A percentile compares a stretch with the other conserved stretches of the same genome.
phyloP scores from a whole-genome alignment of 768 basidiomycete species.

The Termitomyces sp. region DNA sequence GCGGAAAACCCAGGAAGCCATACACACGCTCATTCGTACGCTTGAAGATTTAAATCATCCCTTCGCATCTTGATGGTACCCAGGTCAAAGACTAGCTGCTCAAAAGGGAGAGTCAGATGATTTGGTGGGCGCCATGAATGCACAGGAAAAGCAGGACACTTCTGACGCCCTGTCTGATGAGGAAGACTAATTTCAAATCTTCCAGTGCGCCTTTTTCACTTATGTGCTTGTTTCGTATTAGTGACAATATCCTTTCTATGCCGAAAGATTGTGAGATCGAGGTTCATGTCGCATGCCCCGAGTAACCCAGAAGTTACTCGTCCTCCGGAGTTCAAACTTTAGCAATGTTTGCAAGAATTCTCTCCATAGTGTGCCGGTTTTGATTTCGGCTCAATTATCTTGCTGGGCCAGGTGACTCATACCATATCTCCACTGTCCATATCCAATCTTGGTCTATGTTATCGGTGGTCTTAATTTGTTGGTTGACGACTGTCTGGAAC shows the following conservation, averaged over 20 bases:
- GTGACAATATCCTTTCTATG: background rate
- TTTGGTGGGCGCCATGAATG: constrained; percentile 78
- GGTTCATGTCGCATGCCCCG: background rate
- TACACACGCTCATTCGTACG: constrained; percentile 90
- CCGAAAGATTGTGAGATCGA: constrained; percentile 15
- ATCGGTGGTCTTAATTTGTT: background rate
- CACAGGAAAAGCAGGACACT: constrained; percentile 54
- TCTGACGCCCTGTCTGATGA: constrained; percentile 56
- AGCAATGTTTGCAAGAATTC: too few species aligned
- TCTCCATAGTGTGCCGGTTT: background rate
- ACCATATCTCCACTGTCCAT: background rate
- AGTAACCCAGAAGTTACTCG: background rate
- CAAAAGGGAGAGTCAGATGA: constrained; percentile 80
- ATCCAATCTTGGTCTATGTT: too few species aligned
- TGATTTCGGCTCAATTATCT: background rate
- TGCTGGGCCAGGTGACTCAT: too few species aligned
- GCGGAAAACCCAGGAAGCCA: constrained; percentile 84
- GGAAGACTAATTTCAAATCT: constrained; percentile 34
- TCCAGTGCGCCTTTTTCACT: constrained; percentile 16
- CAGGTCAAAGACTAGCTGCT: constrained; percentile 74
- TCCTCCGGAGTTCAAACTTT: too few species aligned
- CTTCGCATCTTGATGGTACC: background rate
- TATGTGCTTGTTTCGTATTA: constrained; percentile 3
- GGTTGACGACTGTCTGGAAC: background rate
- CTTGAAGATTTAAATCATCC: constrained; percentile 10